Evolutionary conservation across 495 filamentous ascomycete genomes (phyloP).

Genomic region (Emericellopsis terricola): DNA sequence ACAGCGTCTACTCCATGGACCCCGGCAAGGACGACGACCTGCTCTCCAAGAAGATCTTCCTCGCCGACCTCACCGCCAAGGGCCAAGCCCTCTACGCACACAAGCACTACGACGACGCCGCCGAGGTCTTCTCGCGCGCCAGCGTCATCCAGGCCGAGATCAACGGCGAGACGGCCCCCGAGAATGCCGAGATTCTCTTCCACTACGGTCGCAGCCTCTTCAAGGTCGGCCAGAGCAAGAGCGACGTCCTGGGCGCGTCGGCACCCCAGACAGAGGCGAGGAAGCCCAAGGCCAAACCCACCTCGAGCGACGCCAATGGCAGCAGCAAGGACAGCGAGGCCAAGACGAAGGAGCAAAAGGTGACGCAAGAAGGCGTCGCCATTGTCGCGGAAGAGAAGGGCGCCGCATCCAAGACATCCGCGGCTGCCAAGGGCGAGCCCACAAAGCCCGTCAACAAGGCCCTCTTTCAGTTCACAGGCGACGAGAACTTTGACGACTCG

Average conservation of each 20-base stretch:
- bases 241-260: constrained; percentile 78
- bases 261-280: constrained; percentile 37
- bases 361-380: constrained; percentile 24
- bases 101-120: constrained; percentile 69
- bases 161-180: constrained; percentile 76
- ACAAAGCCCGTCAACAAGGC: constrained; percentile 33
- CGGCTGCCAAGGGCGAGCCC: constrained; percentile 9
- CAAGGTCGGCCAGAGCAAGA: constrained; percentile 82
- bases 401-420: constrained; percentile 14
- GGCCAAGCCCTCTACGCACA: constrained; percentile 48
- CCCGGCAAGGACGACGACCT: constrained; percentile 2
- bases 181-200: constrained; percentile 86
- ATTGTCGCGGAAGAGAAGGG: constrained; percentile 12
- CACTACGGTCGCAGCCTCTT: constrained; percentile 84
- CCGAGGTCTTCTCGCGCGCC: constrained; percentile 75
- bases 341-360: constrained; percentile 30
- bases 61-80: constrained; percentile 37
- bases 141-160: constrained; percentile 78
- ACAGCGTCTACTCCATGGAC: neutral
- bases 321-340: constrained; percentile 7
- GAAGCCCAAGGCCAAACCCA: constrained; percentile 23
- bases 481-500: constrained; percentile 78
- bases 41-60: constrained; percentile 24
- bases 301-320: constrained; percentile 12
- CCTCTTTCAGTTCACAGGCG: constrained; percentile 81